A percentile compares a stretch with the other conserved stretches of the same genome.
Conservation (phyloP, 345 rosid genomes). For the Rhodamnia rubescens region DNA sequence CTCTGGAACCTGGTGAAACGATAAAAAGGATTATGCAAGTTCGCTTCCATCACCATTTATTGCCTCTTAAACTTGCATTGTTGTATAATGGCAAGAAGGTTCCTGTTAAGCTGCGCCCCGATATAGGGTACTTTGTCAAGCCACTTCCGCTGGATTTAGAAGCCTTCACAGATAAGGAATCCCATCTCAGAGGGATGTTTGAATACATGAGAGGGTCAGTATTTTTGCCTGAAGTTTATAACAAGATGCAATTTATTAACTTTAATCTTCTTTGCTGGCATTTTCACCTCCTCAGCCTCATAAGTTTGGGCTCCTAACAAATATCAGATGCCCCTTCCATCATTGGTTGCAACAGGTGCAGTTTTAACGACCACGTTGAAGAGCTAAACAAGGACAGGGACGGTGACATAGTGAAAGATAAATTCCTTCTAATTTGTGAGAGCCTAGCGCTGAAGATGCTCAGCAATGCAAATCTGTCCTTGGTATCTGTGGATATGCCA, state of each 20-base stretch:
- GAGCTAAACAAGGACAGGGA: slow-evolving; percentile 41
- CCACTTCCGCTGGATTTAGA: slow-evolving; percentile 59
- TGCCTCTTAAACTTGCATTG: slow-evolving; percentile 68
- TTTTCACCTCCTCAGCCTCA: neutral
- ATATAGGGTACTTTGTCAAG: slow-evolving; percentile 90
- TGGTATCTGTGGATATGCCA: slow-evolving; percentile 77
- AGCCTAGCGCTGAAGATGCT: slow-evolving; percentile 64
- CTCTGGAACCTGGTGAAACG: slow-evolving; percentile 57
- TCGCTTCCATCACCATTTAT: slow-evolving; percentile 78
- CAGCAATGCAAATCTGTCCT: slow-evolving; percentile 65
- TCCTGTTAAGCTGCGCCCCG: slow-evolving; percentile 82
- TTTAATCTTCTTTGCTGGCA: neutral
- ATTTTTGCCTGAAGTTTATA: slow-evolving; percentile 1
- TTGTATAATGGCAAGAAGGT: slow-evolving; percentile 41
- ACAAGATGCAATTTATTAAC: neutral
- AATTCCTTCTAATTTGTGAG: slow-evolving; percentile 60
- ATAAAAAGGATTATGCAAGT: slow-evolving; percentile 55
- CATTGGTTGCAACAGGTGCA: slow-evolving; percentile 39
- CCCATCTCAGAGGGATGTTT: slow-evolving; percentile 82
- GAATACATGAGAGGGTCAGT: slow-evolving; percentile 74
- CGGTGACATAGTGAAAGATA: slow-evolving; percentile 37
- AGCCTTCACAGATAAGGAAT: slow-evolving; percentile 44
- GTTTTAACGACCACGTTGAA: slow-evolving; percentile 48
- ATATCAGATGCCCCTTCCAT: neutral
- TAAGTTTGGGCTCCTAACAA: neutral